A percentile compares a stretch with the other conserved stretches of the same genome.
These are phyloP conservation scores for Angomonas deanei DNA, from an alignment of 208 protist species.

Conservation along the genomic window DNA sequence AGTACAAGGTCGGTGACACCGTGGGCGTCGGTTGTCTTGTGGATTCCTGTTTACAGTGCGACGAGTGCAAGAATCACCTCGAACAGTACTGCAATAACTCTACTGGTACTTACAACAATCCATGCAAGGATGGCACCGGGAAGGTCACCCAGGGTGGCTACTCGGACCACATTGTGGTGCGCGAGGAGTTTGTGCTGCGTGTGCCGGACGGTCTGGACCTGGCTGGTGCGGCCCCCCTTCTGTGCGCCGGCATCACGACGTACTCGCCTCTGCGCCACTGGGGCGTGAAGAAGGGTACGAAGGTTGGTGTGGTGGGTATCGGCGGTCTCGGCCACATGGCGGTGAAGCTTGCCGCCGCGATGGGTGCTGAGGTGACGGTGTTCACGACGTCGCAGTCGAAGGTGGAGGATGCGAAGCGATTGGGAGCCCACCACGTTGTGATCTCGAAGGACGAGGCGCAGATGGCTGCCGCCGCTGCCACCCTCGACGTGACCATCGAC, in stretches of 20 bases:
- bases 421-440: conserved; percentile 28
- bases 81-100: conserved; percentile 49
- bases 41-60: conserved; percentile 55
- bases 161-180: conserved; percentile 29
- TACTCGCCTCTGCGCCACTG: conserved; percentile 44
- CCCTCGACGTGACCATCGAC: conserved; percentile 30
- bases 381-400: conserved; percentile 3
- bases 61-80: conserved; percentile 25
- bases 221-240: neutral
- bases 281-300: conserved; percentile 19
- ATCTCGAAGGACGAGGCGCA: conserved; percentile 36
- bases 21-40: conserved; percentile 67
- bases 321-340: conserved; percentile 64
- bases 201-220: neutral
- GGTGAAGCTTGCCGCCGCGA: conserved; percentile 2
- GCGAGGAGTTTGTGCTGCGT: conserved; percentile 6
- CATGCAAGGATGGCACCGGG: conserved; percentile 21
- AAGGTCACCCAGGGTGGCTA: conserved; percentile 25
- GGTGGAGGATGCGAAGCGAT: neutral
- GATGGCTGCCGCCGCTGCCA: conserved; percentile 36
- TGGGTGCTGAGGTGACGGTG: conserved; percentile 4
- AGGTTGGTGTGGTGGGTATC: conserved; percentile 54
- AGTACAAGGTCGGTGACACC: conserved; percentile 48
- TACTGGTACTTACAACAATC: conserved; percentile 9
- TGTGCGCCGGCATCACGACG: conserved; percentile 13